Evolutionary conservation across 2,329 filamentous ascomycete genomes (phyloP), one percentile per base, ranked within the genome.

Genomic region (Cytospora piceicola): DNA sequence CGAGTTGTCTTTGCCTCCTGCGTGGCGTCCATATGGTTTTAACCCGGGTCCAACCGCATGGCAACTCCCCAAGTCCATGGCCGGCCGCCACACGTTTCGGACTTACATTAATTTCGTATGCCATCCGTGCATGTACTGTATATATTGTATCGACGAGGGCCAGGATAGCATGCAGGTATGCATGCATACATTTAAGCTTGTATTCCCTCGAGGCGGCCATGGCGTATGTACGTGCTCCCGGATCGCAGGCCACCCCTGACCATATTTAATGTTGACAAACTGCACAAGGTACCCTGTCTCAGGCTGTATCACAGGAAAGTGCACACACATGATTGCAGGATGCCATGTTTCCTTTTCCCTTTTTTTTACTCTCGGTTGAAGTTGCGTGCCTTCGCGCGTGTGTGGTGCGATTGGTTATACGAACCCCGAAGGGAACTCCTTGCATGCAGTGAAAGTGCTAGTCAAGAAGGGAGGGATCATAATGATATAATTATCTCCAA

Each of bases 11-110:
- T 22, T 46, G 20, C 42, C 42, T n/a, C n/a, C n/a, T 49, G 46
- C 46, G n/a, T 49, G 46, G 46, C 46, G 46, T 49, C 46, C 46
- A 49, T 49, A 24, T 49, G 46, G n/a, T 24, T n/a, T 24, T 24
- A 3, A n/a, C 17, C 46, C 46, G 11, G 46, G 8, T 11, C 46
- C 46, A 49, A n/a, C 46, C 46, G n/a, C n/a, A 49, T 49, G 46
- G 9, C 46, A 49, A 24, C 46, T 14, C 20, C 46, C 46, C 46
- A 20, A 24, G 46, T 49, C 46, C n/a, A 49, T 49, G 3, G 17
- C 39, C 46, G n/a, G 46, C 46, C 46, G 46, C 46, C 46, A 49
- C 46, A 7, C 46, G 46, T 49, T 49, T 49, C 46, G 46, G 20
- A 20, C 46, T 7, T 49, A 49, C 24, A 49, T 24, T 24, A 24